These are phyloP conservation scores for Beauveria sp. DNA, from an alignment of 2,329 filamentous ascomycete species.

Conservation along the genomic window DNA sequence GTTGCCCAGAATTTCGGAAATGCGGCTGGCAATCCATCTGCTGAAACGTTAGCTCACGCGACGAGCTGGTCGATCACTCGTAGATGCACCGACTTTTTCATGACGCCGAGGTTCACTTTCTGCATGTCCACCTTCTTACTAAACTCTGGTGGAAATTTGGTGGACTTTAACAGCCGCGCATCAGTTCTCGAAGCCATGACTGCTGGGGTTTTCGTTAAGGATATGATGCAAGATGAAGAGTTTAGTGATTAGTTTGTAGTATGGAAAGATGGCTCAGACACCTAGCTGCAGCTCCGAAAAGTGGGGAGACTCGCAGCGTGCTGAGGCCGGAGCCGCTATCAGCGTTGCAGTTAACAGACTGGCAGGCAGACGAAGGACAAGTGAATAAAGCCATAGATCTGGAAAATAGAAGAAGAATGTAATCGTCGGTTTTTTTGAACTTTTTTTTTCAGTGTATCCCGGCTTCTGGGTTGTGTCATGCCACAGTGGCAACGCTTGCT, in stretches of 20 bases:
- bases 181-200: conserved; percentile 78
- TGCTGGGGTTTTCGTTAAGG: conserved; percentile 3
- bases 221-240: not conserved
- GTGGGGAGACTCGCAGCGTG: not conserved
- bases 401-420: not conserved
- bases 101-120: conserved; percentile 94
- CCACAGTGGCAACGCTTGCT: not conserved
- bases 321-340: not conserved
- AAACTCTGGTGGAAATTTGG: conserved; percentile 91
- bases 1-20: conserved; percentile 78
- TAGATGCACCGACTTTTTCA: conserved; percentile 73
- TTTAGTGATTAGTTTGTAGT: not conserved
- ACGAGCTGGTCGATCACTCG: not conserved
- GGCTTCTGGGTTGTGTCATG: not conserved
- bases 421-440: not conserved
- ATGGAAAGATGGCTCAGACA: not conserved
- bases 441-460: not conserved
- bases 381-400: not conserved
- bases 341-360: not conserved
- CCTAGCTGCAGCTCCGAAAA: not conserved
- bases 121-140: conserved; percentile 93
- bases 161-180: conserved; percentile 80
- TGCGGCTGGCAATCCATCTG: conserved; percentile 89
- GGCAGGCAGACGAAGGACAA: not conserved
- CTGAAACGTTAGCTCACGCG: conserved; percentile 12